These are phyloP conservation scores for Aspergillus oerlinghausenensis DNA, from an alignment of 2,329 filamentous ascomycete genomes.

Conservation along the genomic window DNA sequence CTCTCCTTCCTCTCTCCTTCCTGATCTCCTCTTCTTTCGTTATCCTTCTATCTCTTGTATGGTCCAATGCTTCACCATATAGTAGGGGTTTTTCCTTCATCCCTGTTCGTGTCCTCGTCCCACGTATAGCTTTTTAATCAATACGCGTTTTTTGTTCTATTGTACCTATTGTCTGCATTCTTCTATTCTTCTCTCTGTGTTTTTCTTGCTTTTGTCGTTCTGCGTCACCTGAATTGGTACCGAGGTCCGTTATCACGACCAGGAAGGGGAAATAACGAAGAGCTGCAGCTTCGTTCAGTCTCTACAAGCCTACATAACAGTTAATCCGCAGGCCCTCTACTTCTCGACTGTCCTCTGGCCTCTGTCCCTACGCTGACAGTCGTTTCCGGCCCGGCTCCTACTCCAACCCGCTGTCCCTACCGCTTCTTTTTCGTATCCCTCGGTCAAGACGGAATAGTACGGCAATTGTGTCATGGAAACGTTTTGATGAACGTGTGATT, in stretches of 20 bases:
- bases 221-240: background rate
- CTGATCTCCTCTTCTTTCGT: background rate
- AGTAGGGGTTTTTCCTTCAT: background rate
- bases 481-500: constrained; percentile 18
- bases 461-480: constrained; percentile 32
- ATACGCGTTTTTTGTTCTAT: constrained; percentile 2
- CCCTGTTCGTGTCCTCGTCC: background rate
- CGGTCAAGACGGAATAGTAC: constrained; percentile 7
- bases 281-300: background rate
- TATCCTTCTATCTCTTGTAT: background rate
- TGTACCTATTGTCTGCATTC: constrained; percentile 13
- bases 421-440: constrained; percentile 3
- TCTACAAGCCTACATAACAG: constrained; percentile 1
- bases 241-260: background rate
- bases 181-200: constrained; percentile 15
- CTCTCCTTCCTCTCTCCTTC: constrained; percentile 3
- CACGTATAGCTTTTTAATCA: background rate
- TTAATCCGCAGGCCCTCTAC: background rate
- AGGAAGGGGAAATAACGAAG: background rate
- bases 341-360: background rate
- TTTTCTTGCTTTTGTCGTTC: constrained; percentile 6
- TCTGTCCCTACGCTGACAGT: background rate
- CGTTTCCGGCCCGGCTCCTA: constrained; percentile 6
- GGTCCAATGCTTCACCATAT: background rate
- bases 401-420: background rate